A percentile compares a stretch with the other conserved stretches of the same genome.
Evolutionary conservation across 1,139 yeast genomes (phyloP).

Genomic region (Diutina siamensis): DNA sequence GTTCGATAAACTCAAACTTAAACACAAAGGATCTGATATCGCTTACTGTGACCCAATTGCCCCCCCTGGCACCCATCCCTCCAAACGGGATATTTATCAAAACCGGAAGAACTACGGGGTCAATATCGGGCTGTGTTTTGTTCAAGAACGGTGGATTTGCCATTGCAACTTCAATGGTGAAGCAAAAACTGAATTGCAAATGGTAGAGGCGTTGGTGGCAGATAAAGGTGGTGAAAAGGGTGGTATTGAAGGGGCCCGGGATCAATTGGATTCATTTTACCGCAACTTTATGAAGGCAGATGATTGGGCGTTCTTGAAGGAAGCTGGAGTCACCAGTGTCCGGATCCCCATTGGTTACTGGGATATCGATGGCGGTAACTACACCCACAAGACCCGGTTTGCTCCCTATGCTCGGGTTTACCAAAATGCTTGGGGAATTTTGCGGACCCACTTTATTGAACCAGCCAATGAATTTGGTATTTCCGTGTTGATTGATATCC

Average conservation of each 20-base stretch:
- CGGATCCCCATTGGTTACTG: conserved; percentile 89
- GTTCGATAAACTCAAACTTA: conserved; percentile 32
- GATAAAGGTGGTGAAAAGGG: conserved; percentile 35
- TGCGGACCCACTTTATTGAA: conserved; percentile 38
- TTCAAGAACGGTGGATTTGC: conserved; percentile 68
- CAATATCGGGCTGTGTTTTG: conserved; percentile 76
- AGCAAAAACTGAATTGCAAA: conserved; percentile 60
- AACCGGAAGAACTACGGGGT: conserved; percentile 71
- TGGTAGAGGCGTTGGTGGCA: conserved; percentile 38
- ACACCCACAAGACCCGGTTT: conserved; percentile 52
- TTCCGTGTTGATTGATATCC: conserved; percentile 73
- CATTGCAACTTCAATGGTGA: conserved; percentile 44
- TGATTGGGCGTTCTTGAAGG: conserved; percentile 71
- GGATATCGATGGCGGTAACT: conserved; percentile 60
- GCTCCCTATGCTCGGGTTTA: conserved; percentile 44
- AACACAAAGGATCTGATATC: conserved; percentile 20
- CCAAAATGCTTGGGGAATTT: conserved; percentile 54
- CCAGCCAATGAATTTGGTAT: conserved; percentile 47
- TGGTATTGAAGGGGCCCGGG: conserved; percentile 35
- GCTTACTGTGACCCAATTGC: conserved; percentile 8
- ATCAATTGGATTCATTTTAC: conserved; percentile 62
- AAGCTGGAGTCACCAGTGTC: conserved; percentile 60
- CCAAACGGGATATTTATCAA: conserved; percentile 45
- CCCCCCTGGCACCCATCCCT: conserved; percentile 24
- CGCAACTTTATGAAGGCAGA: conserved; percentile 44